Base-by-base conservation (phyloP, 2,329 filamentous ascomycete species). In the Fusarium tanahbumbuense region DNA sequence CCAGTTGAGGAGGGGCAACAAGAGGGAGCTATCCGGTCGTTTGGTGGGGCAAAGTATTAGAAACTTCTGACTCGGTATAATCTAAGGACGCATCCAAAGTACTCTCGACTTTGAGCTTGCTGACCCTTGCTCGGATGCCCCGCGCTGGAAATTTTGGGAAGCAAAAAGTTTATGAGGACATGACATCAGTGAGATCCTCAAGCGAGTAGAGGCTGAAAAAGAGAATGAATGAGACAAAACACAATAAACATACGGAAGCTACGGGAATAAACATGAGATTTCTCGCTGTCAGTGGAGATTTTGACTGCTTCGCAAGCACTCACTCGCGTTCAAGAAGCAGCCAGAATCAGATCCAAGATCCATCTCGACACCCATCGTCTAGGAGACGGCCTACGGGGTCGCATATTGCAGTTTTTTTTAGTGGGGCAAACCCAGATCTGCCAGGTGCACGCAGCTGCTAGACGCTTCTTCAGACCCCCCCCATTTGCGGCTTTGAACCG, bases 91-190 rank as follows among this genome's bases (percentile, higher is more conserved):
- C 5, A 5, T 7, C 11, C 3, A 34, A 62, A 42, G 73, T 78
- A 72, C 40, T 45, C 8, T 41, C 16, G 13, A 78, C 76, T 47
- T 52, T 5, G 41, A 64, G 56, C 57, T 34, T 11, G 60, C 27
- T 56, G 50, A 60, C 44, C 60, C 62, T 56, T 60, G 67, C 55
- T 58, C 65, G 57, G 62, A 30, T 75, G 75, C 76, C 76, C 76
- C 76, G 71, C 75, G 70, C 65, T 76, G 73, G 75, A 78, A 78
- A 66, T 73, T 77, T 77, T 68, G 67, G 64, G 70, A 70, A 66
- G 68, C 59, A 70, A 61, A 66, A 65, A 64, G 48, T 65, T 71
- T 56, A 60, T 71, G 52, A 49, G 65, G 55, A 59, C 60, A 78
- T 78, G 77, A 78, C 76, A 76, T 78, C 77, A 77, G 74, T 58